These are phyloP conservation scores for Filobasidium uniguttulatum DNA, from an alignment of 1,284 basidiomycete species.

Conservation along the genomic window DNA sequence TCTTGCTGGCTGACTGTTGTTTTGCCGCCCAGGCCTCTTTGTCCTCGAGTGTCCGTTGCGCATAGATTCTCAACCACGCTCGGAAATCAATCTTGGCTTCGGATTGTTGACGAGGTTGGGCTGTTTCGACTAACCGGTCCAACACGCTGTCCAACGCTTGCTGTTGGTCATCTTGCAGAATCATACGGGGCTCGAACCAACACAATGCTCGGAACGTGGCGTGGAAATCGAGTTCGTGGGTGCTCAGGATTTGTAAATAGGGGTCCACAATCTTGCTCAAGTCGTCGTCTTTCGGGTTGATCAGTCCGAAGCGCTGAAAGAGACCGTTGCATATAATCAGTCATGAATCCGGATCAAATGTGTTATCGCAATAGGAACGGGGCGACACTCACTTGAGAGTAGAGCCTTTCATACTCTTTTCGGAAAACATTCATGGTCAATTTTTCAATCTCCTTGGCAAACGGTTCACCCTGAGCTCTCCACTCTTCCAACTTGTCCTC, in stretches of 20 bases:
- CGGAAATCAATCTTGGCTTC: slow-evolving; percentile 42
- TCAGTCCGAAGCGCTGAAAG: slow-evolving; percentile 59
- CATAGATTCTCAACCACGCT: slow-evolving; percentile 56
- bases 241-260: slow-evolving; percentile 54
- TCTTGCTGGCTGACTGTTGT: not conserved
- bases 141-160: slow-evolving; percentile 42
- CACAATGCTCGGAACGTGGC: slow-evolving; percentile 59
- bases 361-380: not conserved
- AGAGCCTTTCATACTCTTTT: slow-evolving; percentile 48
- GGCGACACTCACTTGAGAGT: slow-evolving; percentile 50
- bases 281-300: slow-evolving; percentile 42
- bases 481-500: slow-evolving; percentile 48
- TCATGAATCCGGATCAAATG: not conserved
- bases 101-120: slow-evolving; percentile 40
- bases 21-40: slow-evolving; percentile 31
- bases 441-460: slow-evolving; percentile 46
- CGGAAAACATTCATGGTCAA: slow-evolving; percentile 46
- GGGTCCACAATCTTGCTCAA: slow-evolving; percentile 48
- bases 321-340: not conserved
- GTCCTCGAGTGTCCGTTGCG: slow-evolving; percentile 44
- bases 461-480: slow-evolving; percentile 51
- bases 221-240: slow-evolving; percentile 66
- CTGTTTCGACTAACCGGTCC: slow-evolving; percentile 39
- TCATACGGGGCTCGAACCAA: slow-evolving; percentile 47
- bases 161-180: slow-evolving; percentile 17